Conservation (phyloP, 164 flowering plant species). For the Tetrastigma voinierianum region DNA sequence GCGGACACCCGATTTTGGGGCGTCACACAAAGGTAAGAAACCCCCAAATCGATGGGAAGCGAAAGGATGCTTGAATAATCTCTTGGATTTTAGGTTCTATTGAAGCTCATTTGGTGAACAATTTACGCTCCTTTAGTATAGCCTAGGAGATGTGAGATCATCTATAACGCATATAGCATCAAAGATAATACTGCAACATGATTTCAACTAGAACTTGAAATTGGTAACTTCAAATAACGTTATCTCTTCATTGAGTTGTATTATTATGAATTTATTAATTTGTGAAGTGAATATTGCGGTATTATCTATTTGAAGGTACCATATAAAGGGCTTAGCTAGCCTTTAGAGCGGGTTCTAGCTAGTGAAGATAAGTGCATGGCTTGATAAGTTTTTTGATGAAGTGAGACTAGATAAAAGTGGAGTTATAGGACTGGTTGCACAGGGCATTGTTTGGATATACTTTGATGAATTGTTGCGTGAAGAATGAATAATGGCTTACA, state of each 20-base stretch:
- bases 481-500: background rate
- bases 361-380: background rate
- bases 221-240: background rate
- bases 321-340: background rate
- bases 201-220: background rate
- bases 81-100: no score
- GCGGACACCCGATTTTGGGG: no score
- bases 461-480: background rate
- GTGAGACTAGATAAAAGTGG: background rate
- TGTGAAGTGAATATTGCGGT: background rate
- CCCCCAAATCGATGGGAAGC: no score
- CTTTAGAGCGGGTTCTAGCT: background rate
- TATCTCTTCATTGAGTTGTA: background rate
- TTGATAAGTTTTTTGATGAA: conserved; percentile 2
- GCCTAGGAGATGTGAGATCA: background rate
- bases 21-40: no score
- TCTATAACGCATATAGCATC: background rate
- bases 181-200: background rate
- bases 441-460: background rate
- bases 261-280: conserved; percentile 1
- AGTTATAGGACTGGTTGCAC: no score
- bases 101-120: background rate
- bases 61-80: no score
- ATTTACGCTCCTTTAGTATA: background rate
- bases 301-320: background rate